Conservation (phyloP, 129 eudicot genomes). For the Kitagawia praeruptora region DNA sequence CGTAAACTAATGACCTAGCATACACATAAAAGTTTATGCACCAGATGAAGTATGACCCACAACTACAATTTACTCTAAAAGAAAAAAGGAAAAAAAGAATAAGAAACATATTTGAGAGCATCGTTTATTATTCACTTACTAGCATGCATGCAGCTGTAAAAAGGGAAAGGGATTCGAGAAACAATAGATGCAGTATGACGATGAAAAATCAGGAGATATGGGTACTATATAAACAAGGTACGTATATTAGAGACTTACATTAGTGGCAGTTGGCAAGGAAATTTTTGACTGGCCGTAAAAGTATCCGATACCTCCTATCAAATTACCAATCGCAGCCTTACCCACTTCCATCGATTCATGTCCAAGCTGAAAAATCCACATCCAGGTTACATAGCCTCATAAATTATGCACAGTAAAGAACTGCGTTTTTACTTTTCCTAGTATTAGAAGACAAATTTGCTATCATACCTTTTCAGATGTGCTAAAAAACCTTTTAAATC, state of each 20-base stretch:
- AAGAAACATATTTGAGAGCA: not conserved
- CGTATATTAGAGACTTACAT: constrained; percentile 38
- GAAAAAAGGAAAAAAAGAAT: no score
- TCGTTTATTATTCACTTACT: not conserved
- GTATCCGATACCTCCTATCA: constrained; percentile 94
- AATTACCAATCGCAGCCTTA: constrained; percentile 80
- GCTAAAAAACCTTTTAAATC: constrained; percentile 45
- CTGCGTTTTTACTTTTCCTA: not conserved
- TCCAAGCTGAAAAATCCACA: constrained; percentile 47
- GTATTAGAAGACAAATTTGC: not conserved
- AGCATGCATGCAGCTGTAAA: not conserved
- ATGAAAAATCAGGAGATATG: not conserved
- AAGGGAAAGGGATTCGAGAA: not conserved
- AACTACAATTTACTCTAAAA: not conserved
- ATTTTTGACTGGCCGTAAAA: constrained; percentile 93
- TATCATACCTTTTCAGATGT: constrained; percentile 51
- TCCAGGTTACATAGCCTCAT: not conserved
- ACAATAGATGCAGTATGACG: not conserved
- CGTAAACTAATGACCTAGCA: not conserved
- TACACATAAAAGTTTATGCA: not conserved
- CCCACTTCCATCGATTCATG: constrained; percentile 52
- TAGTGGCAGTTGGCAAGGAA: constrained; percentile 49
- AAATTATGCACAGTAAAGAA: not conserved
- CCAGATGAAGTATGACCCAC: not conserved
- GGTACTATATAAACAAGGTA: constrained; percentile 5